A percentile compares a stretch with the other conserved stretches of the same genome.
phyloP scores from a whole-genome alignment of 2,329 filamentous ascomycete genomes.

The Phialemonium atrogriseum region DNA sequence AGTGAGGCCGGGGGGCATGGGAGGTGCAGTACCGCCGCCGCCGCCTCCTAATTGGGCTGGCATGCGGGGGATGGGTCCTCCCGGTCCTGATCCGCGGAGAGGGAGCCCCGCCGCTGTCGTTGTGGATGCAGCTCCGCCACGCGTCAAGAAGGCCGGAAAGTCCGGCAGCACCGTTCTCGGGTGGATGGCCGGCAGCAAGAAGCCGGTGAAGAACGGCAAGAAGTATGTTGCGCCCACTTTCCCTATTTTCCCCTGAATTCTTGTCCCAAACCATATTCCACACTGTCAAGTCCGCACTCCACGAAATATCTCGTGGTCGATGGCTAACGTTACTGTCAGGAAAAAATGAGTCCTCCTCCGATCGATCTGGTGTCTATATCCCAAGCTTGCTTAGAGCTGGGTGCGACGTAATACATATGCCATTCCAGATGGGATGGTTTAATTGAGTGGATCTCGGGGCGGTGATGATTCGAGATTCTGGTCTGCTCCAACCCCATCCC shows the following conservation, averaged over 20 bases:
- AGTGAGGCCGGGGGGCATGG: slow-evolving; percentile 1
- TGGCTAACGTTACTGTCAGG: no score
- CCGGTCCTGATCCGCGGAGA: slow-evolving; percentile 1
- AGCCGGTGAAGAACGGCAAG: slow-evolving; percentile 19
- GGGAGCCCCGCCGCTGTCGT: slow-evolving; percentile 9
- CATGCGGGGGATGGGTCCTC: slow-evolving; percentile 1
- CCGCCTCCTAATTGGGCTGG: slow-evolving; percentile 8
- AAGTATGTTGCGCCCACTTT: slow-evolving; percentile 17
- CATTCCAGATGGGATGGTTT: no score
- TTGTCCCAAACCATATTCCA: no score
- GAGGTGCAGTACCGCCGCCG: slow-evolving; percentile 1
- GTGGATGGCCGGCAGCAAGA: slow-evolving; percentile 25
- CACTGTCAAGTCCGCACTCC: no score
- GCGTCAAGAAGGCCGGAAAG: slow-evolving; percentile 19
- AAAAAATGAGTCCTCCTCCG: no score
- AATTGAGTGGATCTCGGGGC: no score
- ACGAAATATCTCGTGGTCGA: no score
- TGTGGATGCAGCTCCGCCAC: slow-evolving; percentile 17
- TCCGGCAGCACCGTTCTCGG: slow-evolving; percentile 19
- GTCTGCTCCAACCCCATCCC: no score
- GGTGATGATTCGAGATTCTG: no score
- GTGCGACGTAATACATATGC: no score
- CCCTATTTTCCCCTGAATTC: slow-evolving; percentile 4
- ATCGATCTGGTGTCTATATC: no score
- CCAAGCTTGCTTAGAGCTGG: no score